Percentiles rank a stretch among this genome's conserved stretches.
These are phyloP conservation scores for Kazachstania sp. DNA, from an alignment of 1,139 yeast genomes.

Conservation along the genomic window DNA sequence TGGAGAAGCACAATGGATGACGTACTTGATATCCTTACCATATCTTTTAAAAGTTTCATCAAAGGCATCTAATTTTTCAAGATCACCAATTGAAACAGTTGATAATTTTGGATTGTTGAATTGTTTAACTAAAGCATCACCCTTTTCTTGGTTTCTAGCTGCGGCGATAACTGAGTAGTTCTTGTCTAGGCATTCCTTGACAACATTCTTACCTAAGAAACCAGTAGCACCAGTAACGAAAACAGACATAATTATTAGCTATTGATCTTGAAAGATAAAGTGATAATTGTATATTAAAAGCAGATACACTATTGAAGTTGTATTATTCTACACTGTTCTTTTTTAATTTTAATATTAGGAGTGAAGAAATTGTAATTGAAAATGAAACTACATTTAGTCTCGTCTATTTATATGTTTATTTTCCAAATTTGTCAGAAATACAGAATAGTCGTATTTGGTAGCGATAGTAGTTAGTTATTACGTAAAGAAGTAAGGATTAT, in stretches of 20 bases:
- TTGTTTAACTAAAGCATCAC: slow-evolving; percentile 33
- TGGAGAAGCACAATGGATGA: slow-evolving; percentile 56
- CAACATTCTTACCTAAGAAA: slow-evolving; percentile 30
- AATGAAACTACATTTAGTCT: no score
- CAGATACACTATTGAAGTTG: background rate
- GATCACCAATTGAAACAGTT: slow-evolving; percentile 45
- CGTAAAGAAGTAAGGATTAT: no score
- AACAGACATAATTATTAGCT: slow-evolving; percentile 17
- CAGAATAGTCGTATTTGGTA: no score
- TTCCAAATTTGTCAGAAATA: no score
- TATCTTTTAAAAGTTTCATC: slow-evolving; percentile 40
- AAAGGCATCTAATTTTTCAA: slow-evolving; percentile 42
- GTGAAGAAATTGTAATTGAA: no score
- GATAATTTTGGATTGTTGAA: slow-evolving; percentile 33
- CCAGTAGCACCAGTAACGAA: slow-evolving; percentile 40
- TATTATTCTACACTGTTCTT: no score
- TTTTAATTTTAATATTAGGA: no score
- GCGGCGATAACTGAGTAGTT: slow-evolving; percentile 50
- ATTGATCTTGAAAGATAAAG: no score
- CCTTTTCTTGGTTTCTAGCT: slow-evolving; percentile 45
- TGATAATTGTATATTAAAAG: background rate
- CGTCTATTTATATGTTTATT: no score
- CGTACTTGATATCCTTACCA: slow-evolving; percentile 39
- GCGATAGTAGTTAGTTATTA: no score
- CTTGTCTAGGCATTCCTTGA: slow-evolving; percentile 27